Conservation (phyloP, 192 early-diverging fungal genomes). For the Linnemannia exigua region DNA sequence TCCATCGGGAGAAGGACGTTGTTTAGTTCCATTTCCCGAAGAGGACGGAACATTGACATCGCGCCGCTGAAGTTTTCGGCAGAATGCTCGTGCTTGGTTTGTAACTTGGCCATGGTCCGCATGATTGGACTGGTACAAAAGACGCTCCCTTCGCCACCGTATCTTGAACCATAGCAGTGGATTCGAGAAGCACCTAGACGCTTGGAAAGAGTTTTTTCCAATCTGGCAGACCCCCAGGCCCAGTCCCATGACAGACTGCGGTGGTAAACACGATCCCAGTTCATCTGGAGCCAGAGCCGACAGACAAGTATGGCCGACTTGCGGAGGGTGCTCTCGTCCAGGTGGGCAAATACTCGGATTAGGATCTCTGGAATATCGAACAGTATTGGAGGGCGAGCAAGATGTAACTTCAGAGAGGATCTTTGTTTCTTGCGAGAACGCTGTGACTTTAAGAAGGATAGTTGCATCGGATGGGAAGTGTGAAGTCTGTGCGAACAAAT, state of each 20-base stretch:
- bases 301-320: neutral
- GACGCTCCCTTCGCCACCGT: neutral
- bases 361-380: neutral
- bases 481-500: too few species aligned
- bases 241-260: neutral
- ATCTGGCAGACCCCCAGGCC: neutral
- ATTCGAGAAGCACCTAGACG: neutral
- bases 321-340: neutral
- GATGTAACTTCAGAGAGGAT: neutral
- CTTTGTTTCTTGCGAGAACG: neutral
- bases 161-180: neutral
- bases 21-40: neutral
- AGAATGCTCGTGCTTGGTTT: neutral
- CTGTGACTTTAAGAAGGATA: neutral
- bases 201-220: neutral
- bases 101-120: neutral
- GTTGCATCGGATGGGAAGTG: neutral
- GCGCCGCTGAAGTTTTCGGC: neutral
- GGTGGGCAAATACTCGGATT: neutral
- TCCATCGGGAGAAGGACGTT: neutral
- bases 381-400: neutral
- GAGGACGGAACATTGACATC: neutral
- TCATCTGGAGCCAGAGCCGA: slow-evolving; percentile 1
- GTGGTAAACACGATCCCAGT: neutral
- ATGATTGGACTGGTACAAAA: neutral